phyloP scores from a whole-genome alignment of 2,329 filamentous ascomycete species.

The Grosmannia penicillata region DNA sequence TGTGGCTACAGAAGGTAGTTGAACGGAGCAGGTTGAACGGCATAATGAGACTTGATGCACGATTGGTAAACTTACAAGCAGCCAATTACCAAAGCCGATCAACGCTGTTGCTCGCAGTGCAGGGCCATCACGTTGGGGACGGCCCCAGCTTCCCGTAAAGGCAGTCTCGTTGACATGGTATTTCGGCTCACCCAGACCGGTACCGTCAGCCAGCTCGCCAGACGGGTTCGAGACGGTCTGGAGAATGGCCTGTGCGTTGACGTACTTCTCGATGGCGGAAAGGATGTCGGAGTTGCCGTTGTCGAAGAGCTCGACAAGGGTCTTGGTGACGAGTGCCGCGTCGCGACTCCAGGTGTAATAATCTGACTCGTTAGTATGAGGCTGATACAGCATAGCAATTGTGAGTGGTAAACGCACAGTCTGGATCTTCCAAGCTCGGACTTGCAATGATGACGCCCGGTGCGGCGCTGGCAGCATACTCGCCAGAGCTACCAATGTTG shows the following conservation, averaged over 20 bases:
- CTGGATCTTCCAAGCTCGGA: slow-evolving; percentile 35
- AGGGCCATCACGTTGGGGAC: slow-evolving; percentile 68
- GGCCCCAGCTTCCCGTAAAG: slow-evolving; percentile 56
- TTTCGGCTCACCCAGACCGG: slow-evolving; percentile 57
- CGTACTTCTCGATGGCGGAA: slow-evolving; percentile 49
- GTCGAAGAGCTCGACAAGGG: slow-evolving; percentile 49
- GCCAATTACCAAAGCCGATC: slow-evolving; percentile 57
- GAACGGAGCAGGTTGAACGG: neutral
- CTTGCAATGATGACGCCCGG: slow-evolving; percentile 41
- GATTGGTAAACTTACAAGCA: slow-evolving; percentile 19
- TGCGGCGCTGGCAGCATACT: slow-evolving; percentile 29
- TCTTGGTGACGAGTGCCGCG: slow-evolving; percentile 54
- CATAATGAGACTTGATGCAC: neutral
- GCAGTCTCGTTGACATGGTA: slow-evolving; percentile 49
- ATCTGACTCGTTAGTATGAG: slow-evolving; percentile 18
- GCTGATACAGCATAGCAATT: neutral
- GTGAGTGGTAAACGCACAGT: slow-evolving; percentile 29
- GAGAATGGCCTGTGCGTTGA: slow-evolving; percentile 49
- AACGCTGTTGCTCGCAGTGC: slow-evolving; percentile 61
- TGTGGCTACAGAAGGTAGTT: too few species aligned
- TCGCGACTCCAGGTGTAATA: slow-evolving; percentile 72
- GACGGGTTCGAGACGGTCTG: slow-evolving; percentile 58
- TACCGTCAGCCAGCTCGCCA: slow-evolving; percentile 36
- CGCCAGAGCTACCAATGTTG: slow-evolving; percentile 43
- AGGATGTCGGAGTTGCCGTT: slow-evolving; percentile 31